Percentiles rank a stretch among this genome's conserved stretches.
Conservation (phyloP, 2,329 filamentous ascomycete genomes). For the Ciborinia camelliae region DNA sequence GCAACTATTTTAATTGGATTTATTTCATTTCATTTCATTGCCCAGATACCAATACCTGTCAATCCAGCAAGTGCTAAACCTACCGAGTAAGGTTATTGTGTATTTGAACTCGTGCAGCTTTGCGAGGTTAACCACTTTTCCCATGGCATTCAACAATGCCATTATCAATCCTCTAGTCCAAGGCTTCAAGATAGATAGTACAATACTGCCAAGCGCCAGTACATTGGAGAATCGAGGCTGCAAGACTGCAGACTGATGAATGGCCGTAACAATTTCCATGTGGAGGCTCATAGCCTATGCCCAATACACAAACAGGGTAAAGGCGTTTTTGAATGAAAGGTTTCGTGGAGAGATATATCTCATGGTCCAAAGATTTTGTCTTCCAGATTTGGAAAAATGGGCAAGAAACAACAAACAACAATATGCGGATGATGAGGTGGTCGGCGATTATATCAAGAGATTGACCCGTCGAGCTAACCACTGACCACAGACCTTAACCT, state of each 20-base stretch:
- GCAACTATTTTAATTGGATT: neutral
- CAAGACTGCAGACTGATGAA: neutral
- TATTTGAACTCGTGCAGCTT: neutral
- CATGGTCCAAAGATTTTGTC: neutral
- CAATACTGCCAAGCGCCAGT: neutral
- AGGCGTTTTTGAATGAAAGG: neutral
- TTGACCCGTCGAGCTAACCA: neutral
- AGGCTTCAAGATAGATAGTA: neutral
- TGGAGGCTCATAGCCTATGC: neutral
- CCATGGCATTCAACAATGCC: neutral
- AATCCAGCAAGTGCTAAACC: no score
- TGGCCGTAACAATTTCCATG: neutral
- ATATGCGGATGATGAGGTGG: neutral
- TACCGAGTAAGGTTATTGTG: no score
- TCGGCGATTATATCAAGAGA: neutral
- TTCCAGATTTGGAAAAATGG: neutral
- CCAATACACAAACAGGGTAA: neutral
- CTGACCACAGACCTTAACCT: neutral
- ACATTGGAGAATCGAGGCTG: neutral
- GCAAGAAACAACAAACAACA: neutral
- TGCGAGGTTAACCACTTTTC: neutral
- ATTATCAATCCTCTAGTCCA: neutral
- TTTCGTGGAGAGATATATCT: neutral
- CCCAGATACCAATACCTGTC: neutral
- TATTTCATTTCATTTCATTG: neutral